Evolutionary conservation across 371 early-diverging fungal species (phyloP), one percentile per base, ranked within the genome.

Genomic region (Rhizopus sp.): DNA sequence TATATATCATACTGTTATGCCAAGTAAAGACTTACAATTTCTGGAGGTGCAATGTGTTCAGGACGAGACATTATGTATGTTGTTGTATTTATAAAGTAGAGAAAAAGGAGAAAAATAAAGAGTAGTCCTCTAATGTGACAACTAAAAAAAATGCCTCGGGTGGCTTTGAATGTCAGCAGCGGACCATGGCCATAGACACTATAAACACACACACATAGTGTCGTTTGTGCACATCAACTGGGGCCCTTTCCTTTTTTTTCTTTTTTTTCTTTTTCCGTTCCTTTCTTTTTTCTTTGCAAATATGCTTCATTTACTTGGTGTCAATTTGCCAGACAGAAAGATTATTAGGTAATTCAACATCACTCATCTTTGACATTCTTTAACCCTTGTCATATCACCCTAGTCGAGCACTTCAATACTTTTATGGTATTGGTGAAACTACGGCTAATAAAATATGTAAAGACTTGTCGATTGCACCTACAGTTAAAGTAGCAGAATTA

Each of bases 1-100:
- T 40, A 17, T 35, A 9, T 38, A 38, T 32, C 7, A 17, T 30
- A 31, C 4, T 46, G 13, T 29, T 23, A 35, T 42, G 49, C 57
- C 13, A 58, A 54, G 8, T 32, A 42, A 30, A 51, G 32, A 52
- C 82, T 66, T 85, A 93, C 95, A 58, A 96, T 90, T 80, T 97
- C 97, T 53, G 98, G 96, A 35, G 98, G 98, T 38, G 96, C 96
- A 64, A 88, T 82, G 67, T 96, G 97, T 70, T 97, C 98, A 15
- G 98, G 97, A 41, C 97, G 84, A 46, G 93, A 92, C 95, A 94
- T 46, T 12, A 3, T 41, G 10, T n/a, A 15, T n/a, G 31, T 34
- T 46, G 41, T n/a, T 41, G 10, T n/a, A 15, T n/a, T 12, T 34
- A 50, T 16, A 45, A 44, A 50, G 57, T 13, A 54, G 58, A 49